Evolutionary conservation across 1,284 basidiomycete genomes (phyloP).

Genomic region (Takashimella koratensis): DNA sequence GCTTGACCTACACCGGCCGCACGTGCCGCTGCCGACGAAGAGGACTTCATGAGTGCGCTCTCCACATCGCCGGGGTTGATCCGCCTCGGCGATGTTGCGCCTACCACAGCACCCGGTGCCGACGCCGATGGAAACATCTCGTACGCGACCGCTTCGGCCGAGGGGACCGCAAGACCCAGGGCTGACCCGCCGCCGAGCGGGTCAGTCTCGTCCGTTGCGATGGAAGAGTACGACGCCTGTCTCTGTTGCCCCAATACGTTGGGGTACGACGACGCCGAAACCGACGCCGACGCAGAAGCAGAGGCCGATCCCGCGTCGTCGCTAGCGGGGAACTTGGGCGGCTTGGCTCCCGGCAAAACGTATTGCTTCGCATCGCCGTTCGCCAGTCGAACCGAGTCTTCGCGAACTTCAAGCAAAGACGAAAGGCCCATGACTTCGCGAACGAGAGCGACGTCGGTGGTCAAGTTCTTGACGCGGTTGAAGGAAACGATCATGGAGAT

Average conservation of each 20-base stretch:
- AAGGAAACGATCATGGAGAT: constrained; percentile 77
- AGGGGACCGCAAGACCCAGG: neutral
- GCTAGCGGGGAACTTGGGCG: constrained; percentile 20
- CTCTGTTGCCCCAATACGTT: neutral
- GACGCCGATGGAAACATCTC: neutral
- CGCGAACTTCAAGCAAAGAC: constrained; percentile 66
- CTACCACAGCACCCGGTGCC: neutral
- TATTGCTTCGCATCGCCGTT: constrained; percentile 60
- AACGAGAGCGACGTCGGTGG: constrained; percentile 63
- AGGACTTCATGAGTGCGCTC: constrained; percentile 38
- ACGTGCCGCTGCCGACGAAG: constrained; percentile 10
- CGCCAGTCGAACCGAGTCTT: constrained; percentile 62
- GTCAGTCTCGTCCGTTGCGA: neutral
- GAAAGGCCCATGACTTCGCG: constrained; percentile 68
- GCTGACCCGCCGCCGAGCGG: neutral
- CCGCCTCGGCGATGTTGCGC: constrained; percentile 4
- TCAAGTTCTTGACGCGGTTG: constrained; percentile 72
- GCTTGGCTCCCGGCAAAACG: constrained; percentile 65
- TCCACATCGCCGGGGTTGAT: constrained; percentile 31
- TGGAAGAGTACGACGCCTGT: neutral
- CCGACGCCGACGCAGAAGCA: constrained; percentile 3
- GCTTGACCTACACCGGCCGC: no score
- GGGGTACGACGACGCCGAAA: no score
- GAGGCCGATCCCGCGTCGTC: neutral
- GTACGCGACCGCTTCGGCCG: neutral